Conservation (phyloP, 345 rosid species). For the Brassica nigra region DNA sequence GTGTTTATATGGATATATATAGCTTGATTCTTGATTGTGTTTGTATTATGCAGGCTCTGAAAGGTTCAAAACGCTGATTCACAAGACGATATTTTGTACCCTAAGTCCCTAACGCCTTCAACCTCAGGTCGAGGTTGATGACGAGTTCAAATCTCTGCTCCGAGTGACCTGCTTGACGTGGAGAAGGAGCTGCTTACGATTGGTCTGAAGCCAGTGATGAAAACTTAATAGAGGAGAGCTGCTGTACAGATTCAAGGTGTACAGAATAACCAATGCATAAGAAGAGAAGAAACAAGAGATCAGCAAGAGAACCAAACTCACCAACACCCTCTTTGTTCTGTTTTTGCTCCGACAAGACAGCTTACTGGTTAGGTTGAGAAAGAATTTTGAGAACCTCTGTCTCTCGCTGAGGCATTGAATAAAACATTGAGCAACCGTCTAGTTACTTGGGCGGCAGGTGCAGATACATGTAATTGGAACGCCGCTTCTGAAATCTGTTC, state of each 20-base stretch:
- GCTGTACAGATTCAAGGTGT: conserved; percentile 64
- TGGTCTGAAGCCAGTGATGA: conserved; percentile 79
- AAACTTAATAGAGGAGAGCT: conserved; percentile 74
- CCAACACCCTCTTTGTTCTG: conserved; percentile 38
- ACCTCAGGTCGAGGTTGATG: conserved; percentile 60
- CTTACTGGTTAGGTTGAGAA: not conserved
- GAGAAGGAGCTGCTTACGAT: conserved; percentile 77
- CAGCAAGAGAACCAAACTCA: conserved; percentile 81
- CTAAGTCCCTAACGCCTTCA: conserved; percentile 63
- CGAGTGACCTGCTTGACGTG: conserved; percentile 69
- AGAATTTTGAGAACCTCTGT: not conserved
- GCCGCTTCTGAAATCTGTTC: not conserved
- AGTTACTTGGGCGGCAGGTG: not conserved
- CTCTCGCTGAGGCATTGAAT: not conserved
- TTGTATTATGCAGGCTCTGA: conserved; percentile 50
- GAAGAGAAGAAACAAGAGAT: conserved; percentile 73
- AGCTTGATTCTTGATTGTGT: not conserved
- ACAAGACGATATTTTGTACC: conserved; percentile 68
- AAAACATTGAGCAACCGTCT: not conserved
- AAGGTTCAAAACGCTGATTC: conserved; percentile 53
- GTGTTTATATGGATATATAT: not conserved
- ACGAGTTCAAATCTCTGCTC: conserved; percentile 63
- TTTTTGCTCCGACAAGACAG: not conserved
- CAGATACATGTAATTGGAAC: not conserved
- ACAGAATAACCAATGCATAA: conserved; percentile 53